Percentiles rank a stretch among this genome's conserved stretches.
Evolutionary conservation across 106 monocot genomes (phyloP).

Genomic region (Dendrobium nobile): DNA sequence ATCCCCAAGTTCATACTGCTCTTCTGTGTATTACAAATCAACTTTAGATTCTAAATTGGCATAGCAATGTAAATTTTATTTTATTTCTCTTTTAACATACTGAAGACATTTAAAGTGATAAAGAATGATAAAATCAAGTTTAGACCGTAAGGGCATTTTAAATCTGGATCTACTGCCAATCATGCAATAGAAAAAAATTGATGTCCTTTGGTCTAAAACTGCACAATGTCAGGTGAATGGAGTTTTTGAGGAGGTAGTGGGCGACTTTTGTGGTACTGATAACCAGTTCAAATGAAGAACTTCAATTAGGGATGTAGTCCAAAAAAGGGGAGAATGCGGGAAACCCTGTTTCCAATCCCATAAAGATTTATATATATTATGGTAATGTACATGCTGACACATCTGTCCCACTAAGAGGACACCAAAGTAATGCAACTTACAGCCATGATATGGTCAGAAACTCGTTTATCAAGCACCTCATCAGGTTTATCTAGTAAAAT

Average conservation of each 20-base stretch:
- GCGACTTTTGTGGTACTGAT: neutral
- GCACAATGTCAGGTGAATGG: neutral
- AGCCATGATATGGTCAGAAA: constrained; percentile 98
- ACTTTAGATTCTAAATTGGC: too few relatives aligned
- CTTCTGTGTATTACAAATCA: too few relatives aligned
- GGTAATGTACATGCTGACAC: neutral
- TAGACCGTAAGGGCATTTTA: too few relatives aligned
- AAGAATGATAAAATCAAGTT: too few relatives aligned
- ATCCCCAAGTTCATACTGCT: too few relatives aligned
- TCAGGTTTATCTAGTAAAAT: constrained; percentile 97
- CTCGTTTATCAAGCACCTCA: constrained; percentile 87
- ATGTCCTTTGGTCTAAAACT: neutral
- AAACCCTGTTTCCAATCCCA: neutral
- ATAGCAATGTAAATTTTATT: too few relatives aligned
- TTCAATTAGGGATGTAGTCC: neutral
- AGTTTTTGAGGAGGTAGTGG: neutral
- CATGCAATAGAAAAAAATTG: neutral
- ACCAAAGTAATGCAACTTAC: constrained; percentile 44
- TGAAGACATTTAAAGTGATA: too few relatives aligned
- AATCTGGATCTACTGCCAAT: neutral
- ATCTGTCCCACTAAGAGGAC: neutral
- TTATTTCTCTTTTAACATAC: too few relatives aligned
- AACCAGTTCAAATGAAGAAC: neutral
- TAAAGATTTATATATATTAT: neutral
- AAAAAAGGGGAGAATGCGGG: neutral